Evolutionary conservation across 495 filamentous ascomycete genomes (phyloP).

Genomic region (Sabuloglossum arenarium): DNA sequence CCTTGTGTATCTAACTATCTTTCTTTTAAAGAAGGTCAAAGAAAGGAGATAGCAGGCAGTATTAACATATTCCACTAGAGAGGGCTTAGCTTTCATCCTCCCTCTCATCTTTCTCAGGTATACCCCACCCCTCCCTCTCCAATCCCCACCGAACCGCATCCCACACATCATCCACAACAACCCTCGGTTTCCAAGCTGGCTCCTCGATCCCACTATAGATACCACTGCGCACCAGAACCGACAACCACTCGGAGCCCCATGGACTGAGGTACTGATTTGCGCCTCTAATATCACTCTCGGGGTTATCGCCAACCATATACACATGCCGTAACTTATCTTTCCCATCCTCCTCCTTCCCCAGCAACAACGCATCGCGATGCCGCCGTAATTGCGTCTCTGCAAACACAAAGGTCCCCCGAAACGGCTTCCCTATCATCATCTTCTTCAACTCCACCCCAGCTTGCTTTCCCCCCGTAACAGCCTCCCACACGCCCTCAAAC

Average conservation of each 20-base stretch:
- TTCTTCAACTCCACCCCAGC: constrained; percentile 37
- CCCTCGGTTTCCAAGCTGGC: constrained; percentile 31
- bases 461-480: constrained; percentile 38
- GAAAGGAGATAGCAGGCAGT: too few species aligned
- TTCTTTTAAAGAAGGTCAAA: too few species aligned
- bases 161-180: constrained; percentile 45
- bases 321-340: constrained; percentile 29
- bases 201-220: constrained; percentile 34
- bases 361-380: constrained; percentile 30
- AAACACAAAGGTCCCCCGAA: constrained; percentile 53
- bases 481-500: constrained; percentile 54
- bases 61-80: too few species aligned
- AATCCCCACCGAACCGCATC: constrained; percentile 45
- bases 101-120: not conserved
- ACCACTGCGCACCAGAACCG: constrained; percentile 67
- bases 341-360: not conserved
- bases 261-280: constrained; percentile 54
- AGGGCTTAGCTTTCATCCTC: too few species aligned
- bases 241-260: constrained; percentile 51
- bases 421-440: constrained; percentile 69
- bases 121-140: constrained; percentile 24
- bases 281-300: constrained; percentile 77
- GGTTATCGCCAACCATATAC: constrained; percentile 98
- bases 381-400: constrained; percentile 50
- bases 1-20: too few species aligned